Percentiles rank a stretch among this genome's conserved stretches.
Evolutionary conservation across 1,284 basidiomycete species (phyloP).

Genomic region (Apiotrichum laibachii): DNA sequence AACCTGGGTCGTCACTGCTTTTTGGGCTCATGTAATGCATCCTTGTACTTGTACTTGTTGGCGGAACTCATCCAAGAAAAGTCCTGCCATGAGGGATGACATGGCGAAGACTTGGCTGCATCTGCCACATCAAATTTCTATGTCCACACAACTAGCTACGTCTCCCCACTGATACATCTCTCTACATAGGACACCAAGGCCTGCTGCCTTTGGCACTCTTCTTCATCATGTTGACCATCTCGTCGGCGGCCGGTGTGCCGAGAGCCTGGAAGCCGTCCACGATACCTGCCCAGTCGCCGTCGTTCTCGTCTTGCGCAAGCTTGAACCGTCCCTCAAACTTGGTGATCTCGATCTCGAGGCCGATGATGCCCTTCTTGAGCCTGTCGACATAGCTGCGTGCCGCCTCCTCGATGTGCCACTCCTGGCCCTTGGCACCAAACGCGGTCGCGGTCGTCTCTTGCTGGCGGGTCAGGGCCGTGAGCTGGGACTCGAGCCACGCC

Average conservation of each 20-base stretch:
- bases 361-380: conserved; percentile 50
- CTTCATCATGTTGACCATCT: conserved; percentile 37
- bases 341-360: conserved; percentile 47
- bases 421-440: neutral
- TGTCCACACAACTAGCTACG: no score
- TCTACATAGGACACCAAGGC: no score
- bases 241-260: conserved; percentile 29
- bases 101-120: no score
- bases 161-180: no score
- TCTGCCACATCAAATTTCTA: no score
- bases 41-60: no score
- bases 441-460: conserved; percentile 19
- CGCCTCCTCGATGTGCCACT: conserved; percentile 49
- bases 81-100: no score
- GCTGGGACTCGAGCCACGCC: conserved; percentile 33
- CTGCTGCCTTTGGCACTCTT: neutral
- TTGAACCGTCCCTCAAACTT: conserved; percentile 51
- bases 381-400: conserved; percentile 43
- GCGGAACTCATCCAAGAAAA: no score
- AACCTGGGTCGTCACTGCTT: no score
- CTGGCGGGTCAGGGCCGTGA: conserved; percentile 34
- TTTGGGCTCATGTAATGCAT: no score
- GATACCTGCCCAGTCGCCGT: conserved; percentile 48
- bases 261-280: conserved; percentile 41
- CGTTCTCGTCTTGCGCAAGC: conserved; percentile 45